Evolutionary conservation across 208 protist species (phyloP), one percentile per base, ranked within the genome.

Genomic region (Acanthamoeba castellanii): DNA sequence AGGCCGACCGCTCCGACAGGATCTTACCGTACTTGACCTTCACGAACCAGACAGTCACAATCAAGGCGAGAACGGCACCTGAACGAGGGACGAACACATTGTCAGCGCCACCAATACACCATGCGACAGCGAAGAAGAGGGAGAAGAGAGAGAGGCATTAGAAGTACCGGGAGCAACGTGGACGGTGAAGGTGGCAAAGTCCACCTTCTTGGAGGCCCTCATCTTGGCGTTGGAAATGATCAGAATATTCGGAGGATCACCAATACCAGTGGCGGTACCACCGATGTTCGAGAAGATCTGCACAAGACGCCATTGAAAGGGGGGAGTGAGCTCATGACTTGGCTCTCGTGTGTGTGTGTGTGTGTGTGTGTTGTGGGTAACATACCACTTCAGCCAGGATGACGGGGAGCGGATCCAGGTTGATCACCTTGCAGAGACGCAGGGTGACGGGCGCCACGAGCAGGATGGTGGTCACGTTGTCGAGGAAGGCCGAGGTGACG

Each of bases 391-490:
- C 89, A 34, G 95, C 32, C 22, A 98, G 47, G 47, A 98, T 45
- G 47, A 98, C 55, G 13, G 96, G 97, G 25, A 95, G 22, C 6
- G 97, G 97, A 50, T 97, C 91, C 30, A 98, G 30, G 72, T 96
- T 52, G 16, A 98, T 18, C 34, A 97, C 70, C 14, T 82, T 78
- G 89, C 95, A 96, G 14, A 98, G 94, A 20, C 95, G 82, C 82
- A 97, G 90, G 13, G 96, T 98, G 16, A 98, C 97, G 14, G 97
- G 97, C 11, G 90, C 52, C 5, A 98, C 82, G 8, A 98, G 95
- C 64, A 98, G 93, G n/a, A 98, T 96, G 42, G 94, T 96, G 13
- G 97, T 98, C 50, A 98, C 97, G 95, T 98, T 98, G 96, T 98
- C 97, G 14, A 98, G 74, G 34, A 98, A 97, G 27, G 95, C 92